Conservation (phyloP, 2,329 filamentous ascomycete species). For the Raffaelea ambrosiae region DNA sequence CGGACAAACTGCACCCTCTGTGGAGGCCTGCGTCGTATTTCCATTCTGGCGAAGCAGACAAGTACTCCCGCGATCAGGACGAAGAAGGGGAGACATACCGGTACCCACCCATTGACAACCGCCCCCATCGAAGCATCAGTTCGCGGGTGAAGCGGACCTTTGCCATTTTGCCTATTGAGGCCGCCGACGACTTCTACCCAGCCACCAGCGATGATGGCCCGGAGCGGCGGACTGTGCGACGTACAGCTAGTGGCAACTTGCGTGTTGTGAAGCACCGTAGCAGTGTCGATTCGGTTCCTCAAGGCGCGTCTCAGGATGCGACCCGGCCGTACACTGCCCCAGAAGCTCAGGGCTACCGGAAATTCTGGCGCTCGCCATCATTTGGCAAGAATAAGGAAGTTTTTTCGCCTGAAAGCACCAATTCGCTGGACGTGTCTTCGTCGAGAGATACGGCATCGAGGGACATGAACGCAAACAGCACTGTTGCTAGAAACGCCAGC, state of each 20-base stretch:
- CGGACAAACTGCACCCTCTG: constrained; percentile 48
- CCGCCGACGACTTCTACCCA: constrained; percentile 25
- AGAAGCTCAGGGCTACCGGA: constrained; percentile 11
- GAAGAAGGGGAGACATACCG: constrained; percentile 31
- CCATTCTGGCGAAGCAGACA: constrained; percentile 19
- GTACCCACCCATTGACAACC: constrained; percentile 41
- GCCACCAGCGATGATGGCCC: constrained; percentile 21
- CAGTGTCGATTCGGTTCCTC: constrained; percentile 35
- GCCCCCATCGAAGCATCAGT: constrained; percentile 38
- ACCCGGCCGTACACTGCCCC: constrained; percentile 29
- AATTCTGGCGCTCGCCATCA: constrained; percentile 14
- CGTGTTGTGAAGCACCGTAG: constrained; percentile 47
- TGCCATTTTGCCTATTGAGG: constrained; percentile 46
- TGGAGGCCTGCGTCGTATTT: constrained; percentile 48
- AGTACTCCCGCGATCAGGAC: constrained; percentile 22
- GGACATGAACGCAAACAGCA: background rate
- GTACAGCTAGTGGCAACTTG: constrained; percentile 51
- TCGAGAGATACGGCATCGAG: too few species aligned
- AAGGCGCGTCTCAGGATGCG: constrained; percentile 12
- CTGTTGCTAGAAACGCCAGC: background rate
- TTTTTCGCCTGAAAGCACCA: background rate
- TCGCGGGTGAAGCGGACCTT: constrained; percentile 50
- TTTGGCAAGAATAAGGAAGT: background rate
- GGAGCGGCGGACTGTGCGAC: constrained; percentile 49
- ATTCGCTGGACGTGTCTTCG: background rate